A percentile compares a stretch with the other conserved stretches of the same genome.
Evolutionary conservation across 768 basidiomycete species (phyloP).

Genomic region (Mrakia hoshinonis): DNA sequence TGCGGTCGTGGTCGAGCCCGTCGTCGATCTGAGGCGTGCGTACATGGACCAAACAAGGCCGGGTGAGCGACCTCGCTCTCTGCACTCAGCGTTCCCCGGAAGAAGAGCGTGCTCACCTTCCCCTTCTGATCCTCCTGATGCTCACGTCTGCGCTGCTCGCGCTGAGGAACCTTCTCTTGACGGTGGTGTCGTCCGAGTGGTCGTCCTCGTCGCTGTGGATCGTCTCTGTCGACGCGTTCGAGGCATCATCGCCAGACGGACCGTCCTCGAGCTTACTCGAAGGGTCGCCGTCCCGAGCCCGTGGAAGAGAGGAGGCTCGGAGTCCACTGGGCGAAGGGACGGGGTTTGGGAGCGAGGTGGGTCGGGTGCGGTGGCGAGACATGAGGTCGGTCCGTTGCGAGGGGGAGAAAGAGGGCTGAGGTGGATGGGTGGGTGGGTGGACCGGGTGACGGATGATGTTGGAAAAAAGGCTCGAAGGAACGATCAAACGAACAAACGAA

Average conservation of each 20-base stretch:
- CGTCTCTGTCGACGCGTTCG: background rate
- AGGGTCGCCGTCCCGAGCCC: background rate
- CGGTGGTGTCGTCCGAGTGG: background rate
- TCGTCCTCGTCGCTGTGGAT: background rate
- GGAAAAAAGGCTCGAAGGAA: background rate
- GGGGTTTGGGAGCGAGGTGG: background rate
- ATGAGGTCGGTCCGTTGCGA: background rate
- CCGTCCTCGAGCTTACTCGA: background rate
- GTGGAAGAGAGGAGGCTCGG: background rate
- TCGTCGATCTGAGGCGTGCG: background rate
- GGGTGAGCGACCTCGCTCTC: background rate
- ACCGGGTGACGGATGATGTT: background rate
- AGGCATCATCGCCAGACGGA: background rate
- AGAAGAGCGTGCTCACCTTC: background rate
- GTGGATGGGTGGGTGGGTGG: background rate
- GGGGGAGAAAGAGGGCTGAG: background rate
- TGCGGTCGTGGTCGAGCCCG: background rate
- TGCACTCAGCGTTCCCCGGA: too few species aligned
- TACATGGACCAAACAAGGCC: slow-evolving; percentile 2
- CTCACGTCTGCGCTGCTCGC: too few species aligned
- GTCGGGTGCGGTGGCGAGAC: background rate
- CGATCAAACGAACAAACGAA: background rate
- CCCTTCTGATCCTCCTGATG: background rate
- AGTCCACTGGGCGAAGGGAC: background rate
- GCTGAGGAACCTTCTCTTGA: background rate